phyloP scores from a whole-genome alignment of 2,329 filamentous ascomycete species.

The Mollisiaceae sp. region DNA sequence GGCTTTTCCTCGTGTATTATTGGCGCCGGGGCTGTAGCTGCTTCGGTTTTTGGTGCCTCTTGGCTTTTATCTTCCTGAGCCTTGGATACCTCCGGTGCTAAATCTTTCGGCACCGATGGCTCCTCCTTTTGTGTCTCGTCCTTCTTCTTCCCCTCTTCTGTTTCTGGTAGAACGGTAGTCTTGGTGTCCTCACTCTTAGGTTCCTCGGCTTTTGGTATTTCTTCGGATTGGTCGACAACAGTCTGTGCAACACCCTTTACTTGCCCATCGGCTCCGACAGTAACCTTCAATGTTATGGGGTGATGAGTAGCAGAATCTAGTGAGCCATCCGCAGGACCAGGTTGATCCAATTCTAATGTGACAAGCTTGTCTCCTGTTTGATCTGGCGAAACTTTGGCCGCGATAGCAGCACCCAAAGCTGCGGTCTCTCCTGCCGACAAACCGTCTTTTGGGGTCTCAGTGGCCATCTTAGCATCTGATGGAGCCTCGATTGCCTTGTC shows the following conservation, averaged over 20 bases:
- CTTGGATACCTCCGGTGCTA: background rate
- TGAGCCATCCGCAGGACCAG: background rate
- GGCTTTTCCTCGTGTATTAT: background rate
- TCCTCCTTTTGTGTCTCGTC: background rate
- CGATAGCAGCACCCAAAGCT: background rate
- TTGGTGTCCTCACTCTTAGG: background rate
- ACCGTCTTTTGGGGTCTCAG: background rate
- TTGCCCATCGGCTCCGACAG: slow-evolving; percentile 26
- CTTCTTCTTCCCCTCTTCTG: too few relatives aligned
- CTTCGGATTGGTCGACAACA: background rate
- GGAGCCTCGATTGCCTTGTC: background rate
- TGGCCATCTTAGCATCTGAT: background rate
- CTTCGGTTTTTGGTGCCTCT: slow-evolving; percentile 7
- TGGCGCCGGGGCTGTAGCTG: background rate
- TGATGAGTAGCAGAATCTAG: background rate
- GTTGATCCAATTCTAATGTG: slow-evolving; percentile 3
- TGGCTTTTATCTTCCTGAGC: background rate
- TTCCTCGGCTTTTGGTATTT: slow-evolving; percentile 8
- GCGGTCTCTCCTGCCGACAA: background rate
- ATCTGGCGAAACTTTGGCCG: background rate
- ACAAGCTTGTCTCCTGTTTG: background rate
- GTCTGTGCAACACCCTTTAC: slow-evolving; percentile 27
- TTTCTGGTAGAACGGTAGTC: background rate
- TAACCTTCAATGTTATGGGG: slow-evolving; percentile 24
- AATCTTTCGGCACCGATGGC: background rate